Percentiles rank a stretch among this genome's conserved stretches.
Evolutionary conservation across 257 asterid species (phyloP).

Genomic region (Eustoma russellianum): DNA sequence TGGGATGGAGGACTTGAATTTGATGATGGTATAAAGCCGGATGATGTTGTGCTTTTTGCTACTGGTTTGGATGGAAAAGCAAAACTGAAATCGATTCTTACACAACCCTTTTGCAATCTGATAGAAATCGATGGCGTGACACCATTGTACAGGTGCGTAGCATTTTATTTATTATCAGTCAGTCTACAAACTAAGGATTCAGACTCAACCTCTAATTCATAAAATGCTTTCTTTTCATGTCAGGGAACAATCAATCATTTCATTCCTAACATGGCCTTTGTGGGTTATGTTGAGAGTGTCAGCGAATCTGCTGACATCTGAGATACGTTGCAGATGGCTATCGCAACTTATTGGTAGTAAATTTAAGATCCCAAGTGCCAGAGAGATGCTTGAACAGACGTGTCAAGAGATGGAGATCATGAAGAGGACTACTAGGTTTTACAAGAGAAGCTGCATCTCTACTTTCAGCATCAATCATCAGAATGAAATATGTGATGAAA

Average conservation of each 20-base stretch:
- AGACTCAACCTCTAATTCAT: no score
- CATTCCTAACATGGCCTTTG: slow-evolving; percentile 81
- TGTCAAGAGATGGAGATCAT: slow-evolving; percentile 64
- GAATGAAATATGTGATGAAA: slow-evolving; percentile 77
- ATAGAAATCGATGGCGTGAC: slow-evolving; percentile 63
- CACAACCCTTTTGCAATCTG: slow-evolving; percentile 63
- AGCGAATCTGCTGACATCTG: slow-evolving; percentile 85
- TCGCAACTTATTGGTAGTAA: slow-evolving; percentile 41
- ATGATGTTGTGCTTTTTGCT: slow-evolving; percentile 74
- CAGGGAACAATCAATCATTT: slow-evolving; percentile 82
- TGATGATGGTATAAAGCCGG: slow-evolving; percentile 54
- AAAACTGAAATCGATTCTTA: slow-evolving; percentile 50
- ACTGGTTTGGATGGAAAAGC: slow-evolving; percentile 78
- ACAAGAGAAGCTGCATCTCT: slow-evolving; percentile 80
- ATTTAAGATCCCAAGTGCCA: slow-evolving; percentile 58
- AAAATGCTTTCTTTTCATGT: neutral
- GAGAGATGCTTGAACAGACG: slow-evolving; percentile 57
- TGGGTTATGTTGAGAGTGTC: slow-evolving; percentile 83
- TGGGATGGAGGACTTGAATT: slow-evolving; percentile 69
- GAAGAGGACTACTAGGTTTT: slow-evolving; percentile 67
- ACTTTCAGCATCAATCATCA: slow-evolving; percentile 84
- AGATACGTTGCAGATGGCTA: slow-evolving; percentile 83
- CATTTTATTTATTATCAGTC: no score
- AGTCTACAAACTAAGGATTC: no score
- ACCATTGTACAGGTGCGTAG: slow-evolving; percentile 95